Evolutionary conservation across 768 basidiomycete genomes (phyloP).

Genomic region (Suillus variegatus): DNA sequence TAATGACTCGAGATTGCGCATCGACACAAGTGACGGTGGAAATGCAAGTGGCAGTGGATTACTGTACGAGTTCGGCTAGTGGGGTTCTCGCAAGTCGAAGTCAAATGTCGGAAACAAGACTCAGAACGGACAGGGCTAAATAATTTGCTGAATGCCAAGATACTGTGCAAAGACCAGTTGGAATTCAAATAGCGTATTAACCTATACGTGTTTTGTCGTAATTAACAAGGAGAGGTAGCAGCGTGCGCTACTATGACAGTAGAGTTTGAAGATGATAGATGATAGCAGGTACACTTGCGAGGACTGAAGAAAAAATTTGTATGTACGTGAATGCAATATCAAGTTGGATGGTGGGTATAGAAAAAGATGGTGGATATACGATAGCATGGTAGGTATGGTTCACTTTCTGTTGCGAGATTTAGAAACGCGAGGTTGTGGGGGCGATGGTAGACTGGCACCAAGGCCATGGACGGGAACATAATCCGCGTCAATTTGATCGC

Average conservation of each 20-base stretch:
- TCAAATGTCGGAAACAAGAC: background rate
- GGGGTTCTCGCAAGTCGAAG: slow-evolving; percentile 27
- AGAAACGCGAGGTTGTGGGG: slow-evolving; percentile 45
- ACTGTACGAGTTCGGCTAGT: slow-evolving; percentile 51
- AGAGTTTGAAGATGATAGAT: slow-evolving; percentile 3
- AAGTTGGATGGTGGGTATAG: slow-evolving; percentile 3
- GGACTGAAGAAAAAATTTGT: background rate
- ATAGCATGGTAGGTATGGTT: slow-evolving; percentile 1
- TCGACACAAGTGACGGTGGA: too few relatives aligned
- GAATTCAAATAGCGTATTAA: slow-evolving; percentile 6
- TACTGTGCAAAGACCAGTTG: background rate
- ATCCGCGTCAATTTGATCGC: slow-evolving; percentile 70
- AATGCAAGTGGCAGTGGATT: too few relatives aligned
- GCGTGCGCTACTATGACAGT: background rate
- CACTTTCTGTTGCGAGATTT: slow-evolving; percentile 59
- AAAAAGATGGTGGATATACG: slow-evolving; percentile 7
- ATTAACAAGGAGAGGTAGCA: slow-evolving; percentile 2
- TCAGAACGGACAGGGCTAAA: background rate
- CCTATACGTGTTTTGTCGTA: slow-evolving; percentile 4
- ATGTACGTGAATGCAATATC: slow-evolving; percentile 4
- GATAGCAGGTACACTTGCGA: slow-evolving; percentile 5
- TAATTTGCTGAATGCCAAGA: background rate
- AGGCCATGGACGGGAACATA: slow-evolving; percentile 81
- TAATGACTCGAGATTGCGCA: too few relatives aligned
- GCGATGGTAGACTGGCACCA: slow-evolving; percentile 57